phyloP scores from a whole-genome alignment of 2,329 filamentous ascomycete species.

The Fusarium sp. region DNA sequence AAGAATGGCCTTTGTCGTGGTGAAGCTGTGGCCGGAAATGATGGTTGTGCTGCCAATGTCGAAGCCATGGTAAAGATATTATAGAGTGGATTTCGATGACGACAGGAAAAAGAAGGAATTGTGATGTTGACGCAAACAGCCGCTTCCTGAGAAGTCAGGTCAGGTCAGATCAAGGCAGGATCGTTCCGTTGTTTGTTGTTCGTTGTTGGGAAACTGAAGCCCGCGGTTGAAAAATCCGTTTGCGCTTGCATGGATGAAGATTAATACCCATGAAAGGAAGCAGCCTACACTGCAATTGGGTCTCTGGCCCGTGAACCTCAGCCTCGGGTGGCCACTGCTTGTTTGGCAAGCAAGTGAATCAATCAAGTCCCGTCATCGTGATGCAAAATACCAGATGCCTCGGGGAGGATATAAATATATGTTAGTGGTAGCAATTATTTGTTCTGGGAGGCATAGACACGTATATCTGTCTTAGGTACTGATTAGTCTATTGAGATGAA shows the following conservation, averaged over 20 bases:
- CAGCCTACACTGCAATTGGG: slow-evolving; percentile 27
- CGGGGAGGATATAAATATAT: not conserved
- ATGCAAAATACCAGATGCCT: not conserved
- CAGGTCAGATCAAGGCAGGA: slow-evolving; percentile 9
- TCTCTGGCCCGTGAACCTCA: slow-evolving; percentile 33
- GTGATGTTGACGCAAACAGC: slow-evolving; percentile 14
- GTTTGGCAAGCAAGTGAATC: slow-evolving; percentile 5
- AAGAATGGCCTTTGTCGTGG: slow-evolving; percentile 18
- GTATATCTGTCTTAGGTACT: slow-evolving; percentile 9
- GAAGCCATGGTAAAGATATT: slow-evolving; percentile 30
- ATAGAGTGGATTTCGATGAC: slow-evolving; percentile 1
- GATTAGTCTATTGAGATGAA: not conserved
- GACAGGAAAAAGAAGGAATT: slow-evolving; percentile 1
- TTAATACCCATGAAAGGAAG: slow-evolving; percentile 27
- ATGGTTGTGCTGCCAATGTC: slow-evolving; percentile 31
- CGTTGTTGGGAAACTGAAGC: slow-evolving; percentile 3
- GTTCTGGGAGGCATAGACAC: slow-evolving; percentile 6
- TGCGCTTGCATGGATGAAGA: slow-evolving; percentile 31
- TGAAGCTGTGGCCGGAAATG: slow-evolving; percentile 17
- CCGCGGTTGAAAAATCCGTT: slow-evolving; percentile 20
- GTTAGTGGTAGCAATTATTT: not conserved
- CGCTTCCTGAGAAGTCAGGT: not conserved
- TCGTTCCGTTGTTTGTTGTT: not conserved
- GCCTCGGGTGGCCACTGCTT: slow-evolving; percentile 34
- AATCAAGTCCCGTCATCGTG: not conserved